Base-by-base conservation (phyloP, 139 green algal species). In the Trebouxia sp. region DNA sequence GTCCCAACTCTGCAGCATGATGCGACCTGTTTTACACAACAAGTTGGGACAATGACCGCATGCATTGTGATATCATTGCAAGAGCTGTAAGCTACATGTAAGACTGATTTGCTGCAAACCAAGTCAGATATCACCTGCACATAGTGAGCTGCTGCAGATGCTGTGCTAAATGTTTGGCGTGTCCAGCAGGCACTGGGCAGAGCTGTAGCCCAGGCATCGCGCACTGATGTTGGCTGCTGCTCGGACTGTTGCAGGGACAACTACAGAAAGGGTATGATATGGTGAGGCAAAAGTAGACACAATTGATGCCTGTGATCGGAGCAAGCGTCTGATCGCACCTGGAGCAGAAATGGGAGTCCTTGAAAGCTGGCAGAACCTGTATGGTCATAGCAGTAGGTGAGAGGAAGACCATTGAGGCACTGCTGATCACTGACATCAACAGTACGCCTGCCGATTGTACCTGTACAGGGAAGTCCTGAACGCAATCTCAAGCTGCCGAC, bases 341-440 rank as follows among this genome's bases (percentile, higher is more conserved):
- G 62, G 14, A 72, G 35, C n/a, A 72, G 1, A 37, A 45, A 72
- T 26, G 62, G 35, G 24, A 72, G 6, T 3, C 62, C 62, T 30
- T 45, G 62, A 45, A 72, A 41, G 62, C 62, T 72, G 35, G 62
- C 62, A 45, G 62, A 72, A 2, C 62, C 62, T 72, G 62, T 35
- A 72, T n/a, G n/a, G n/a, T n/a, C n/a, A n/a, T n/a, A n/a, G n/a
- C n/a, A n/a, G n/a, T n/a, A n/a, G n/a, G n/a, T n/a, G n/a, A n/a
- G n/a, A n/a, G n/a, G n/a, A n/a, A n/a, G n/a, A n/a, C n/a, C n/a
- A n/a, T n/a, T n/a, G n/a, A n/a, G n/a, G n/a, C n/a, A n/a, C n/a
- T n/a, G n/a, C 32, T 41, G 62, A 72, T 72, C 62, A 72, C n/a
- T 22, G 37, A 3, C 26, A 24, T 3, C 8, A 10, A 17, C 12